phyloP scores from a whole-genome alignment of 2,329 filamentous ascomycete genomes.

The Apiospora saccharicola region DNA sequence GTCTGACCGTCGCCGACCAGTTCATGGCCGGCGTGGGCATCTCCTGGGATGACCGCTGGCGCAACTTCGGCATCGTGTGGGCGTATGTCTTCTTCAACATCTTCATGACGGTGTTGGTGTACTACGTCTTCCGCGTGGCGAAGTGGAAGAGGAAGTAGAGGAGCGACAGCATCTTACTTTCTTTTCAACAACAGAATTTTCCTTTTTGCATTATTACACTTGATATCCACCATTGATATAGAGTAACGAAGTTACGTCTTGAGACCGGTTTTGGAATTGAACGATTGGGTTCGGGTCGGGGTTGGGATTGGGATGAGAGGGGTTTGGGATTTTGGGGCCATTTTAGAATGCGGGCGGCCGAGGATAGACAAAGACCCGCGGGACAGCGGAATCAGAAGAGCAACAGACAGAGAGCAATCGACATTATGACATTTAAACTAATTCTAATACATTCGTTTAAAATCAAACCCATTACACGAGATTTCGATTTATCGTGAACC shows the following conservation, averaged over 20 bases:
- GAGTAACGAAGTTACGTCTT: constrained; percentile 6
- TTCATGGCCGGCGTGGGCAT: constrained; percentile 58
- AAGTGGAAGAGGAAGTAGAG: constrained; percentile 38
- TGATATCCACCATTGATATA: not conserved
- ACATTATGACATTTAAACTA: not conserved
- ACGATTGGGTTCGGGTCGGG: not conserved
- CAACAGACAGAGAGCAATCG: not conserved
- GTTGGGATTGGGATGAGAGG: not conserved
- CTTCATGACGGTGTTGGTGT: constrained; percentile 60
- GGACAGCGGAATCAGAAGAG: not conserved
- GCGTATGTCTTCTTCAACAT: constrained; percentile 67
- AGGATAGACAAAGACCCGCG: not conserved
- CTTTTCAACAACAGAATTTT: not conserved
- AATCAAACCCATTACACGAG: not conserved
- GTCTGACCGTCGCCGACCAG: constrained; percentile 57
- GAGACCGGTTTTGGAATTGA: not conserved
- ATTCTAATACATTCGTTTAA: constrained; percentile 8
- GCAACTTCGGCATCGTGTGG: constrained; percentile 72
- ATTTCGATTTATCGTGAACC: too few species aligned
- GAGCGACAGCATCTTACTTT: not conserved
- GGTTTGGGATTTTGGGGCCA: not conserved
- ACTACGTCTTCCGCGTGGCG: constrained; percentile 61
- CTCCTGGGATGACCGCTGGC: constrained; percentile 67
- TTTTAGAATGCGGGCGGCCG: not conserved
- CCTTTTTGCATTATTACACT: not conserved